A percentile compares a stretch with the other conserved stretches of the same genome.
Evolutionary conservation across 1,139 yeast species (phyloP).

Genomic region (Nakaseomyces bracarensis): DNA sequence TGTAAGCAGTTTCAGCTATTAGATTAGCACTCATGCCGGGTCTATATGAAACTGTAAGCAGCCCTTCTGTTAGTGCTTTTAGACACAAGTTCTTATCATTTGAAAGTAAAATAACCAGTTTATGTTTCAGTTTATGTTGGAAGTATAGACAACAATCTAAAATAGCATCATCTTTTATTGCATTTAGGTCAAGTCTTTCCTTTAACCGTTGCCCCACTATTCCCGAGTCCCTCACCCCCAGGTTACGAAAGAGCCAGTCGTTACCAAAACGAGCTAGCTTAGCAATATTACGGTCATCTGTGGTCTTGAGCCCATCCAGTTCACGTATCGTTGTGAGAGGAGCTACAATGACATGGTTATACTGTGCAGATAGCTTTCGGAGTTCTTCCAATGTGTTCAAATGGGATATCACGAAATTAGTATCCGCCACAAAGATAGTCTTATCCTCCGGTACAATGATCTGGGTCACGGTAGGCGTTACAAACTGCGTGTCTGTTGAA

Average conservation of each 20-base stretch:
- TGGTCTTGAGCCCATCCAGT: conserved; percentile 65
- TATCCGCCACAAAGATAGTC: conserved; percentile 54
- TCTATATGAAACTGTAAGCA: conserved; percentile 60
- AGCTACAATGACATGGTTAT: conserved; percentile 46
- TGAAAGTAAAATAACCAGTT: conserved; percentile 56
- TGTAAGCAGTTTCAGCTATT: conserved; percentile 45
- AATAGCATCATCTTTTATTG: conserved; percentile 70
- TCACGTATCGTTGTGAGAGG: conserved; percentile 69
- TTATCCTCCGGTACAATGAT: conserved; percentile 9
- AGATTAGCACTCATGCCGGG: conserved; percentile 51
- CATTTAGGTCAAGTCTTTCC: conserved; percentile 41
- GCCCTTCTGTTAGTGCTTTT: conserved; percentile 61
- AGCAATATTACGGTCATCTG: conserved; percentile 33
- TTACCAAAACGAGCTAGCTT: conserved; percentile 64
- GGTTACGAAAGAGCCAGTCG: conserved; percentile 62
- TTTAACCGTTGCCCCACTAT: conserved; percentile 58
- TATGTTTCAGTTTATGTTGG: conserved; percentile 35
- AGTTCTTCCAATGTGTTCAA: conserved; percentile 47
- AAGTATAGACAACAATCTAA: conserved; percentile 75
- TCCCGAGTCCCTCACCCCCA: conserved; percentile 44
- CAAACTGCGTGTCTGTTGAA: conserved; percentile 4
- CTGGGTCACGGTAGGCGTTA: not conserved
- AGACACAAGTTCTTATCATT: conserved; percentile 78
- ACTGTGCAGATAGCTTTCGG: conserved; percentile 35
- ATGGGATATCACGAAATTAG: conserved; percentile 68